A percentile compares a stretch with the other conserved stretches of the same genome.
Evolutionary conservation across 169 alveolate genomes (phyloP).

Genomic region (Eimeria maxima): DNA sequence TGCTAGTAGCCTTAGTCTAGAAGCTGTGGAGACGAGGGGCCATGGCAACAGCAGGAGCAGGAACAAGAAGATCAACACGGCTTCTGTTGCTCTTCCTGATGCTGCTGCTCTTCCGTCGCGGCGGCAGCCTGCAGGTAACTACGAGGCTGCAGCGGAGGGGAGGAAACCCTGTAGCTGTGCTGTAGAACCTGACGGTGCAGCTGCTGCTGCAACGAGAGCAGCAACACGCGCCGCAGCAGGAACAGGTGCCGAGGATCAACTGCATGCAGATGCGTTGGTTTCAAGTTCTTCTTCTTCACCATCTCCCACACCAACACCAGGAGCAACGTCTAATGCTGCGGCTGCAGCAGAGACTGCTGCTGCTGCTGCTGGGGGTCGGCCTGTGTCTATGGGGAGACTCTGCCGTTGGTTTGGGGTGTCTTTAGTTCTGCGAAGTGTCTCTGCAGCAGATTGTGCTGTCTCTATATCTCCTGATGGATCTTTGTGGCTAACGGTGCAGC

Average conservation of each 20-base stretch:
- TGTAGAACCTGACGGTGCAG: slow-evolving; percentile 1
- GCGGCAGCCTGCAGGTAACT: neutral
- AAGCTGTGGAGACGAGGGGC: neutral
- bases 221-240: slow-evolving; percentile 38
- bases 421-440: slow-evolving; percentile 11
- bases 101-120: slow-evolving; percentile 5
- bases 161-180: neutral
- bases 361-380: neutral
- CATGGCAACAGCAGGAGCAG: slow-evolving; percentile 12
- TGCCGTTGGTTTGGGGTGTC: neutral
- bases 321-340: neutral
- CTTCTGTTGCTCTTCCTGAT: slow-evolving; percentile 27
- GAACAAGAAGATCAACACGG: slow-evolving; percentile 21
- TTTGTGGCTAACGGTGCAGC: slow-evolving; percentile 45
- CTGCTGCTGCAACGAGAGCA: neutral
- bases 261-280: neutral
- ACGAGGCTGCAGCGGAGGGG: slow-evolving; percentile 2
- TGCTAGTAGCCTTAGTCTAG: neutral
- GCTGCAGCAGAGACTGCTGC: slow-evolving; percentile 35
- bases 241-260: neutral
- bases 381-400: neutral
- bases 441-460: slow-evolving; percentile 20
- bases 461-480: slow-evolving; percentile 50
- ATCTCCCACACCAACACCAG: neutral
- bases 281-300: neutral